Evolutionary conservation across 345 rosid genomes (phyloP), one percentile per base, ranked within the genome.

Genomic region (Eucalyptus viminalis): DNA sequence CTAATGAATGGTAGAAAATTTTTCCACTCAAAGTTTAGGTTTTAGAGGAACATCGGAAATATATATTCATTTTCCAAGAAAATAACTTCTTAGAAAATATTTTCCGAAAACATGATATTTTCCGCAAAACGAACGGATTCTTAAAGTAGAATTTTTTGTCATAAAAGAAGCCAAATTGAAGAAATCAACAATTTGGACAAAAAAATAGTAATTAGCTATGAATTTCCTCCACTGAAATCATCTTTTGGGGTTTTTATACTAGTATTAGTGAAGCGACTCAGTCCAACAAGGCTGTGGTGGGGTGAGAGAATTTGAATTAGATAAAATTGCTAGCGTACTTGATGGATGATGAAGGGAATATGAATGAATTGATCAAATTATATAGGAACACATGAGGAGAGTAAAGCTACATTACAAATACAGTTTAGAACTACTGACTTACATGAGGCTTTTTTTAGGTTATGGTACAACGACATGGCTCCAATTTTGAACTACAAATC

Each of bases 31-130:
- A 49, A 49, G 15, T 49, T 14, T 0, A 5, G 1, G 50, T 49
- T 49, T 49, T 49, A 49, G 50, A 1, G 0, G 0, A 49, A 49
- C 15, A 49, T 0, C 4, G 0, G 50, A 49, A 49, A 49, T n/a
- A 49, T 49, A 49, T 49, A 49, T 6, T 49, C 16, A 49, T 49
- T 49, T 49, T 49, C 6, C 51, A 49, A 49, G 6, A 49, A 49
- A 49, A 49, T 49, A 14, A 49, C 51, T 49, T 49, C 1, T 14
- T 49, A 49, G 3, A 49, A 49, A 49, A 49, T 14, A 14, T 49
- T 49, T 49, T 49, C 50, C 0, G 1, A 49, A 49, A 49, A 49
- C 0, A 3, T 13, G 0, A 49, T 49, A 14, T 49, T 49, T 49
- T 49, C 5, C 3, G 50, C 50, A 5, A 49, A 49, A 14, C 1